A percentile compares a stretch with the other conserved stretches of the same genome.
Conservation (phyloP, 179 eudicot species). For the Silene coronaria region DNA sequence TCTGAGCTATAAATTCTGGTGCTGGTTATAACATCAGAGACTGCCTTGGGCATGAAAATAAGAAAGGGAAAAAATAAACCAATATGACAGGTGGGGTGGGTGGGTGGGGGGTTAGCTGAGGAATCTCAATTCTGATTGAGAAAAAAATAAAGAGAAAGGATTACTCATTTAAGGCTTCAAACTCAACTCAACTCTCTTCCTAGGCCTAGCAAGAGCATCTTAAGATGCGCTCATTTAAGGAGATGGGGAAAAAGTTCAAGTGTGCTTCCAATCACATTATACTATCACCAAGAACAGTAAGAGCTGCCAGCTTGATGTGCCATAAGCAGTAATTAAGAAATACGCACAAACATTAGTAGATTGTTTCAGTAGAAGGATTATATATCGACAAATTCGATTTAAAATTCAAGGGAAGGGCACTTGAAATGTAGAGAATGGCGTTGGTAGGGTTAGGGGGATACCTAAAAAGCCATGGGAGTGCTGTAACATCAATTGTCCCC, state of each 20-base stretch:
- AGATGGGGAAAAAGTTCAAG: too few species aligned
- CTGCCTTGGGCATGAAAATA: background rate
- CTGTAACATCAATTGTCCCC: background rate
- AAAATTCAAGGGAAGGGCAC: too few species aligned
- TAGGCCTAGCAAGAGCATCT: background rate
- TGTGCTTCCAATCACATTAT: too few species aligned
- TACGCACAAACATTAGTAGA: too few species aligned
- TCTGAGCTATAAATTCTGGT: background rate
- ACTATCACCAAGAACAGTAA: background rate
- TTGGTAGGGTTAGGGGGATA: too few species aligned
- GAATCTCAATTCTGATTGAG: background rate
- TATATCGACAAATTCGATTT: too few species aligned
- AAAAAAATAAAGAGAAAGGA: background rate
- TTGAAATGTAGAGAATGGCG: too few species aligned
- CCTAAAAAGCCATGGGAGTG: background rate
- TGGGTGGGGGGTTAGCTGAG: too few species aligned
- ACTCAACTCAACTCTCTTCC: background rate
- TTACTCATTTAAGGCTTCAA: background rate
- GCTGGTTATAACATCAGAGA: background rate
- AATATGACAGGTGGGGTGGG: too few species aligned
- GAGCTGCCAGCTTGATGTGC: background rate
- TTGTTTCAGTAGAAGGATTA: too few species aligned
- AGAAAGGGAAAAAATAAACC: too few species aligned
- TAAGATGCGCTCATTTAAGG: background rate
- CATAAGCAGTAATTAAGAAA: background rate